Evolutionary conservation across 2,329 filamentous ascomycete genomes (phyloP).

Genomic region (Apiospora aurea): DNA sequence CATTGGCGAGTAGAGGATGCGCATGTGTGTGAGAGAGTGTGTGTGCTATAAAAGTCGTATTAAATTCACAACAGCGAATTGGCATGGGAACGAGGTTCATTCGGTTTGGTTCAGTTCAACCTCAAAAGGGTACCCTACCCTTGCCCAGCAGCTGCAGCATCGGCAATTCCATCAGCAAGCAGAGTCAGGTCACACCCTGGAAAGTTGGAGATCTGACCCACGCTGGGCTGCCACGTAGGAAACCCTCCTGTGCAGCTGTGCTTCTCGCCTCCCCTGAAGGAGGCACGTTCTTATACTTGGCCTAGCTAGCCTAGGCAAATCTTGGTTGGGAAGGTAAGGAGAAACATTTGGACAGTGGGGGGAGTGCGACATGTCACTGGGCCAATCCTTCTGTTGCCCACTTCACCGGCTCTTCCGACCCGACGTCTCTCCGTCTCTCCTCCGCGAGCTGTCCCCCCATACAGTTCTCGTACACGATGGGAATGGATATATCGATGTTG

Average conservation of each 20-base stretch:
- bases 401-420: conserved; percentile 18
- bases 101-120: neutral
- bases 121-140: neutral
- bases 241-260: conserved; percentile 17
- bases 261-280: conserved; percentile 15
- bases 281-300: conserved; percentile 10
- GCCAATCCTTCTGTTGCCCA: conserved; percentile 3
- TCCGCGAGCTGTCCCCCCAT: neutral
- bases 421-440: neutral
- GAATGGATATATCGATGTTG: neutral
- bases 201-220: conserved; percentile 18
- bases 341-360: conserved; percentile 14
- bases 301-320: conserved; percentile 4
- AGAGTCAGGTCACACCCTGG: conserved; percentile 15
- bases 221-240: conserved; percentile 18
- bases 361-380: conserved; percentile 9
- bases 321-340: neutral
- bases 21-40: neutral
- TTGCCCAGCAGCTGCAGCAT: conserved; percentile 15
- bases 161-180: conserved; percentile 16
- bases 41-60: neutral
- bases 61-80: conserved; percentile 13
- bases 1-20: neutral
- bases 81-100: conserved; percentile 11
- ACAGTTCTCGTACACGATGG: neutral